Percentiles rank a stretch among this genome's conserved stretches.
phyloP scores from a whole-genome alignment of 2,329 filamentous ascomycete species.

The Stachybotrys chartarum region DNA sequence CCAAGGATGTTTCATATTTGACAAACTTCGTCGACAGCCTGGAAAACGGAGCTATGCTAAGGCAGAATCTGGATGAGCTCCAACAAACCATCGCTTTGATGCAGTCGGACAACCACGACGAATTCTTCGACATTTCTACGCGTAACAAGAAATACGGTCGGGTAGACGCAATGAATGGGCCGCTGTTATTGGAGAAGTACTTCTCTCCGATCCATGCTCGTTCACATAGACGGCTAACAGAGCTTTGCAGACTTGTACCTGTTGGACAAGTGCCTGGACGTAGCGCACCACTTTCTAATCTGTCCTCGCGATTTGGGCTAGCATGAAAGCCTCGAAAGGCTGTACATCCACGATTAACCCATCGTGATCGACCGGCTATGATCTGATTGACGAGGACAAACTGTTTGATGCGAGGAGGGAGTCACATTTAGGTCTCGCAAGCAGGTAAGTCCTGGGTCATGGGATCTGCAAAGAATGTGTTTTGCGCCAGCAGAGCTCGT shows the following conservation, averaged over 20 bases:
- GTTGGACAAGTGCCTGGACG: slow-evolving; percentile 52
- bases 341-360: not conserved
- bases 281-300: slow-evolving; percentile 59
- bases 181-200: slow-evolving; percentile 85
- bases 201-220: slow-evolving; percentile 10
- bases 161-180: slow-evolving; percentile 86
- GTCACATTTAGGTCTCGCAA: too few species aligned
- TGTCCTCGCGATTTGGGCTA: slow-evolving; percentile 71
- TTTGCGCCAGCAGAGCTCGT: too few species aligned
- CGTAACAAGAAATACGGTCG: slow-evolving; percentile 90
- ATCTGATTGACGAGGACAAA: too few species aligned
- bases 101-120: slow-evolving; percentile 83
- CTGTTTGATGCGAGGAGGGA: too few species aligned
- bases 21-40: slow-evolving; percentile 80
- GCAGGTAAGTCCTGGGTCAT: too few species aligned
- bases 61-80: slow-evolving; percentile 85
- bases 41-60: slow-evolving; percentile 75
- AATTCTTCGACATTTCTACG: slow-evolving; percentile 89
- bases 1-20: slow-evolving; percentile 77
- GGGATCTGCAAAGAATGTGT: too few species aligned
- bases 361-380: too few species aligned
- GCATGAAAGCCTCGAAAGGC: slow-evolving; percentile 19
- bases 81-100: slow-evolving; percentile 88
- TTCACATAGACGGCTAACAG: slow-evolving; percentile 14
- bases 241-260: slow-evolving; percentile 50